phyloP scores from a whole-genome alignment of 805 yeast species.

The Jamesozyma piceae region DNA sequence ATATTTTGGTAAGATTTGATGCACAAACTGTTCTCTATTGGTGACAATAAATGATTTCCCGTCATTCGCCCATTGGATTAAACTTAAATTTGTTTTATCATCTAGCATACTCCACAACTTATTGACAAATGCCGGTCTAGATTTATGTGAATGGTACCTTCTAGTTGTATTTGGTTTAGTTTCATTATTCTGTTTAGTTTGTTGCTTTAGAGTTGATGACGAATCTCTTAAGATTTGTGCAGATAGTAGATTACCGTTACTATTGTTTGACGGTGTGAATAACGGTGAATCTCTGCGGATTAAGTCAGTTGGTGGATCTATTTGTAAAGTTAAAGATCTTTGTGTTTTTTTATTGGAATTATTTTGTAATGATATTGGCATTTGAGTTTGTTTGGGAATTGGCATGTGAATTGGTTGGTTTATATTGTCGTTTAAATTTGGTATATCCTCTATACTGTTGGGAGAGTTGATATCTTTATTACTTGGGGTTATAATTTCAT shows the following conservation, averaged over 20 bases:
- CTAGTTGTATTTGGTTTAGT: slow-evolving; percentile 4
- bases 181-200: neutral
- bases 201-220: neutral
- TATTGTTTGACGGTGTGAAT: neutral
- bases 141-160: slow-evolving; percentile 30
- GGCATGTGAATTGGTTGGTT: neutral
- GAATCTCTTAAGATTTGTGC: neutral
- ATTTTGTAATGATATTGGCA: neutral
- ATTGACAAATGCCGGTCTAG: slow-evolving; percentile 83
- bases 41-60: slow-evolving; percentile 80
- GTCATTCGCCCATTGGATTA: slow-evolving; percentile 76
- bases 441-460: neutral
- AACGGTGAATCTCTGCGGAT: slow-evolving; percentile 7
- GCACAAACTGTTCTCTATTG: slow-evolving; percentile 76
- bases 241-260: neutral
- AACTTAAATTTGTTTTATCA: slow-evolving; percentile 57
- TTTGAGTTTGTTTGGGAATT: neutral
- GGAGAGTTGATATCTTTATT: neutral
- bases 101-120: slow-evolving; percentile 95
- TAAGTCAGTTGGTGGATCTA: slow-evolving; percentile 6
- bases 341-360: neutral
- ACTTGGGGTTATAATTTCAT: slow-evolving; percentile 5
- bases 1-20: slow-evolving; percentile 74
- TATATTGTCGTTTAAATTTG: neutral
- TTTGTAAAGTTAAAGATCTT: neutral